Percentiles rank a stretch among this genome's conserved stretches.
Evolutionary conservation across 257 asterid genomes (phyloP).

Genomic region (Cynanchum wilfordii): DNA sequence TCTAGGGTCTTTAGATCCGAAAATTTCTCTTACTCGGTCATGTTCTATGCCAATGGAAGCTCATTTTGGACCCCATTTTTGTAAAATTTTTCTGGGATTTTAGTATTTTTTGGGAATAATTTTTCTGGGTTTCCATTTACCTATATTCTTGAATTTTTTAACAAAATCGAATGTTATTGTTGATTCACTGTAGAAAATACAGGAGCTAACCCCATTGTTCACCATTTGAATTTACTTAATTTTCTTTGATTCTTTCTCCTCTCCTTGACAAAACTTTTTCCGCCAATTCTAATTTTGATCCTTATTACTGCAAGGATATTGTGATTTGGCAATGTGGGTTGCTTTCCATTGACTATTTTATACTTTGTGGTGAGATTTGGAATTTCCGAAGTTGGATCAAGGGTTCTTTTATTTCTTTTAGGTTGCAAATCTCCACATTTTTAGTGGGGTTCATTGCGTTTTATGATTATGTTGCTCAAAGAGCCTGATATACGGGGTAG

Average conservation of each 20-base stretch:
- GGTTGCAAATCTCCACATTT: background rate
- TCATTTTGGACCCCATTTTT: constrained; percentile 9
- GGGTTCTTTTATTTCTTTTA: constrained; percentile 10
- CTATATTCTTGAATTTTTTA: constrained; percentile 1
- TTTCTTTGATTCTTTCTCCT: constrained; percentile 7
- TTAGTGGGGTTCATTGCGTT: constrained; percentile 7
- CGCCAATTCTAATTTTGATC: constrained; percentile 5
- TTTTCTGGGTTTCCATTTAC: background rate
- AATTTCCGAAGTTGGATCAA: constrained; percentile 20
- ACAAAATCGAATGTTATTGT: background rate
- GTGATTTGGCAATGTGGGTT: constrained; percentile 49
- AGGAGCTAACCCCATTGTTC: background rate
- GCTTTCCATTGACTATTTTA: constrained; percentile 25
- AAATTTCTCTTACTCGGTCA: constrained; percentile 25
- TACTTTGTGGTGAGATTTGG: constrained; percentile 11
- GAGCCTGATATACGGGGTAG: background rate
- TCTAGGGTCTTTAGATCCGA: constrained; percentile 40
- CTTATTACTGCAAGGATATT: constrained; percentile 13
- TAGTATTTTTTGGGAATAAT: background rate
- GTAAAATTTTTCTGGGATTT: background rate
- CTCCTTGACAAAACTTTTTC: constrained; percentile 1
- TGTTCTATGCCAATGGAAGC: background rate
- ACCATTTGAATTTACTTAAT: constrained; percentile 3
- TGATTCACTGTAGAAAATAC: background rate
- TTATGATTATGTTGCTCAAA: background rate